These are phyloP conservation scores for Sherardia arvensis DNA, from an alignment of 257 asterid species.

Conservation along the genomic window DNA sequence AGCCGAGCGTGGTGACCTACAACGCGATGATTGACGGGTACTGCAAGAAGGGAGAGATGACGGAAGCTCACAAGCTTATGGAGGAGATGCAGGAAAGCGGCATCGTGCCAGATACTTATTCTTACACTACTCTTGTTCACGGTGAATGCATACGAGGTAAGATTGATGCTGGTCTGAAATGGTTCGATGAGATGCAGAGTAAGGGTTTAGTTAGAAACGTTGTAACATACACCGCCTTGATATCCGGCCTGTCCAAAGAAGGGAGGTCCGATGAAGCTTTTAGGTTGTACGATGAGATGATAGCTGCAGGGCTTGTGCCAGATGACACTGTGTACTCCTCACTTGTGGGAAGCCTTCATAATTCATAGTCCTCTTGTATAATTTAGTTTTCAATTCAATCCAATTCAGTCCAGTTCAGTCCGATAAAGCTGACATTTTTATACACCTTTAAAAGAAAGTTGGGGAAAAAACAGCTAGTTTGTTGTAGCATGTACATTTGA, in stretches of 20 bases:
- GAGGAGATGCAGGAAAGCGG: constrained; percentile 46
- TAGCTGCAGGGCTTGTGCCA: constrained; percentile 50
- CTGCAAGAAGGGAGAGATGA: constrained; percentile 26
- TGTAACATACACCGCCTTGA: constrained; percentile 53
- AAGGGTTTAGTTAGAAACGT: constrained; percentile 39
- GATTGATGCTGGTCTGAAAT: constrained; percentile 44
- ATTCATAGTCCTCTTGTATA: no score
- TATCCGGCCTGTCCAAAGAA: constrained; percentile 58
- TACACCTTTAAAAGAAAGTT: neutral
- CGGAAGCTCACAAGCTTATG: constrained; percentile 27
- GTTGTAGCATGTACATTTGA: constrained; percentile 6
- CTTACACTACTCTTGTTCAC: constrained; percentile 62
- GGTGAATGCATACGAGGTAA: constrained; percentile 63
- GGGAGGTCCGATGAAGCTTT: constrained; percentile 90
- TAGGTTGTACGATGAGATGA: constrained; percentile 70
- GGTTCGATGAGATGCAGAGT: constrained; percentile 52
- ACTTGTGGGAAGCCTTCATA: constrained; percentile 85
- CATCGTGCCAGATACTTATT: constrained; percentile 48
- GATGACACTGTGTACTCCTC: constrained; percentile 58
- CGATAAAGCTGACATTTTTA: neutral
- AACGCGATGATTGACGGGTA: constrained; percentile 23
- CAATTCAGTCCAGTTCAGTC: no score
- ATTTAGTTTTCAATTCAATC: no score
- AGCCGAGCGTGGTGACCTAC: constrained; percentile 21
- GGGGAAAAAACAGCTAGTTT: neutral